These are phyloP conservation scores for Cyclotella choctawhatcheeana DNA, from an alignment of 108 stramenopile genomes.

Conservation along the genomic window DNA sequence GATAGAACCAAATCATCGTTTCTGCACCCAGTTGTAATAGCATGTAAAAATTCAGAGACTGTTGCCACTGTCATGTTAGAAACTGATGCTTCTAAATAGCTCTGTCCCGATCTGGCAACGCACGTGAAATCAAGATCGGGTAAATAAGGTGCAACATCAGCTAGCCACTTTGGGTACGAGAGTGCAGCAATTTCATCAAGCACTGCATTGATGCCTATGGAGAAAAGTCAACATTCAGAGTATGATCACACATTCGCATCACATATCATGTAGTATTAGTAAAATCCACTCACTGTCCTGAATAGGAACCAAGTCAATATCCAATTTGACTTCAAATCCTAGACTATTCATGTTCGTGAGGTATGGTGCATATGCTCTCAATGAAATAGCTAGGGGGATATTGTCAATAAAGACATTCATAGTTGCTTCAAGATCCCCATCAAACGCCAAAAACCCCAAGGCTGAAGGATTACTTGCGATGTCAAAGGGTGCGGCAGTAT, in stretches of 20 bases:
- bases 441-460: background rate
- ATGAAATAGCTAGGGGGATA: constrained; percentile 6
- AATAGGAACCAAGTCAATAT: constrained; percentile 14
- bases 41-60: constrained; percentile 16
- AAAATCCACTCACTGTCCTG: constrained; percentile 2
- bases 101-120: constrained; percentile 16
- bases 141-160: constrained; percentile 13
- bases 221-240: background rate
- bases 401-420: background rate
- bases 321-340: constrained; percentile 1
- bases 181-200: constrained; percentile 3
- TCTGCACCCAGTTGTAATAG: constrained; percentile 29
- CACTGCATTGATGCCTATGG: background rate
- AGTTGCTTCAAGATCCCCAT: background rate
- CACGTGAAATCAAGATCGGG: constrained; percentile 11
- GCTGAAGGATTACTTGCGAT: background rate
- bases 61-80: background rate
- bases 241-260: background rate
- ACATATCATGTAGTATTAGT: no score
- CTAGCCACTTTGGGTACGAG: constrained; percentile 6
- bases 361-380: background rate
- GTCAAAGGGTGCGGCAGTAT: constrained; percentile 11
- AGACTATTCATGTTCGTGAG: background rate
- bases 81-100: constrained; percentile 5
- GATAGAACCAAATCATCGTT: constrained; percentile 7